Evolutionary conservation across 495 filamentous ascomycete genomes (phyloP), one percentile per base, ranked within the genome.

Genomic region (Cairneyella variabilis): DNA sequence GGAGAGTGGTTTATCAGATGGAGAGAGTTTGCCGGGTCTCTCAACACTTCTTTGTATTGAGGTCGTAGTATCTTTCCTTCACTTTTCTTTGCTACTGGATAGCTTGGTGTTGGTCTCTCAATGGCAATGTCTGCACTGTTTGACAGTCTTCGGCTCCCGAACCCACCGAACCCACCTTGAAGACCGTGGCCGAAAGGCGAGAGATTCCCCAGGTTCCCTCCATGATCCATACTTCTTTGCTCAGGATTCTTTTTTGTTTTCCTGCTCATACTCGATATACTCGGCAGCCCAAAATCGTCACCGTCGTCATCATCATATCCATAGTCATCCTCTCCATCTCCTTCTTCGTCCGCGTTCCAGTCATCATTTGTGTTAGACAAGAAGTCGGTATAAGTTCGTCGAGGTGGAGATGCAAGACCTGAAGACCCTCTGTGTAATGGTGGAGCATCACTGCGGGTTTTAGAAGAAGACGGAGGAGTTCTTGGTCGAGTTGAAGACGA

Each of bases 31-130:
- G 90, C 95, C 27, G 93, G 93, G 73, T 98, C 93, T 72, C 85
- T 85, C 11, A 98, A 69, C 3, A 98, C 91, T 40, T 97, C 95
- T 68, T 97, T 96, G 62, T 97, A 97, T 67, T 98, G 93, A 41
- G 95, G 93, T 32, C 95, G 83, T 14, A 98, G 75, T 36, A 97
- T 97, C 69, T 98, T 97, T 7, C 87, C 92, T 63, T 96, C 92
- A 54, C 73, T 83, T 66, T 89, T 92, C 62, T 90, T 90, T 8
- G 92, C 79, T 53, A 82, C 84, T 6, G 93, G 93, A 66, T 97
- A 98, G 52, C 80, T 81, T 8, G 90, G 85, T n/a, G 85, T 72
- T n/a, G 86, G 87, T 51, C 91, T 78, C 73, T 95, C 90, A 65
- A 92, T 87, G 16, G 90, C 89, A 65, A 97, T 95, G 64, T 97